Evolutionary conservation across 2,329 filamentous ascomycete genomes (phyloP), one percentile per base, ranked within the genome.

Genomic region (Rutstroemia sp.): DNA sequence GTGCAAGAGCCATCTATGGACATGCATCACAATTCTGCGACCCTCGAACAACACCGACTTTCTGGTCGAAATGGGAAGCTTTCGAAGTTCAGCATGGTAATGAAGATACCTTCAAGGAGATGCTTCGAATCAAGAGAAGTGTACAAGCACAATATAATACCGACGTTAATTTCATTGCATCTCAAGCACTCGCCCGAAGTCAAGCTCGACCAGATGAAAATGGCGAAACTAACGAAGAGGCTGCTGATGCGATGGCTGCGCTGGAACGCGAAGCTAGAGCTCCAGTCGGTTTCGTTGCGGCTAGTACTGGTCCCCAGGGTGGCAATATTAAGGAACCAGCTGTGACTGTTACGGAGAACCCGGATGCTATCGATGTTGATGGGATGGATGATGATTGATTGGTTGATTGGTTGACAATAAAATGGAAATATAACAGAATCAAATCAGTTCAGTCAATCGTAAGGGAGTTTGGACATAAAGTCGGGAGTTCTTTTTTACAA

Each of bases 71-170:
- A 71, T 99, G 94, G 94, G 94, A 99, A 72, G 80, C 85, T 54
- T 99, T 99, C 72, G 95, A 99, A 73, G 91, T 97, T 21, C 88
- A 95, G 71, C 94, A 99, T 69, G 94, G 94, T 62, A 99, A 99
- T 73, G 95, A 99, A 71, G 94, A 99, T 71, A 99, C 95, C 0
- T 99, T 95, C 79, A 96, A 96, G 76, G 94, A 99, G 71, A 99
- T 99, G 94, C 79, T 97, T 61, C 86, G 94, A 30, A 91, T 99
- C 77, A 99, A 97, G 79, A 80, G 94, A 70, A 96, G 90, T 72
- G 94, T 99, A 12, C 91, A 96, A 72, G 92, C 94, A 53, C 90
- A 96, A 75, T 99, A 95, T 79, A 97, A 97, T 69, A 99, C 95
- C 46, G 94, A 99, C 69, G 92, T 99, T 77, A 95, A 92, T 71